phyloP scores from a whole-genome alignment of 257 asterid species.

The Scutellaria barbata region DNA sequence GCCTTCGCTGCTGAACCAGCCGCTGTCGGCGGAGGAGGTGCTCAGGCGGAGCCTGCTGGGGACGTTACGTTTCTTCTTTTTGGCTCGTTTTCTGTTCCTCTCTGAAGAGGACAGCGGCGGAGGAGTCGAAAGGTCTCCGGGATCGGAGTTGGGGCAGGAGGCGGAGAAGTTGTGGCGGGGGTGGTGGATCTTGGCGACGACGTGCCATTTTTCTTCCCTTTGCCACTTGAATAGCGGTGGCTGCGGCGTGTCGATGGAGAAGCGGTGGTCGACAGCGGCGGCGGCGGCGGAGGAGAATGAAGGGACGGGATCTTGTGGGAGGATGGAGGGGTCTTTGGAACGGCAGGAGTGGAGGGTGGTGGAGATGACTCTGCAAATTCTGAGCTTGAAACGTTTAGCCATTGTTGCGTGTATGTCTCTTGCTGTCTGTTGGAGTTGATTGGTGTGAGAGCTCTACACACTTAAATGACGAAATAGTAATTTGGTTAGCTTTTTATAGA shows the following conservation, averaged over 20 bases:
- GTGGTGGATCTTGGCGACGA: slow-evolving; percentile 49
- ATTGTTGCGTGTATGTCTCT: slow-evolving; percentile 23
- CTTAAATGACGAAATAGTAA: too few relatives aligned
- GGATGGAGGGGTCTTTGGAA: slow-evolving; percentile 60
- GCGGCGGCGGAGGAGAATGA: slow-evolving; percentile 35
- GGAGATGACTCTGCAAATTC: slow-evolving; percentile 56
- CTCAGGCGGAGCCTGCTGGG: slow-evolving; percentile 45
- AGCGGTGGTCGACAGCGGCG: slow-evolving; percentile 27
- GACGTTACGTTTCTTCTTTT: slow-evolving; percentile 43
- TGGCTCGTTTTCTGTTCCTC: slow-evolving; percentile 35
- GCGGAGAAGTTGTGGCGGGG: too few relatives aligned
- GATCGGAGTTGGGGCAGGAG: slow-evolving; percentile 34
- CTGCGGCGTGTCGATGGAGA: slow-evolving; percentile 24
- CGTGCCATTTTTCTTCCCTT: slow-evolving; percentile 73
- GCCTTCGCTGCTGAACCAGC: slow-evolving; percentile 49
- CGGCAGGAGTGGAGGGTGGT: slow-evolving; percentile 73
- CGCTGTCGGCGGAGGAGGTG: slow-evolving; percentile 67
- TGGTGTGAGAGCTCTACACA: too few relatives aligned
- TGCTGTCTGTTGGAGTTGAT: too few relatives aligned
- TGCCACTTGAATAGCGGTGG: slow-evolving; percentile 53
- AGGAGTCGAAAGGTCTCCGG: slow-evolving; percentile 29
- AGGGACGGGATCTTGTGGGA: slow-evolving; percentile 67
- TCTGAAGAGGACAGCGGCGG: slow-evolving; percentile 22
- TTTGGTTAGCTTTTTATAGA: too few relatives aligned
- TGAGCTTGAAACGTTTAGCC: slow-evolving; percentile 65